A percentile compares a stretch with the other conserved stretches of the same genome.
phyloP scores from a whole-genome alignment of 305 asterid genomes.

The Lippia alba region DNA sequence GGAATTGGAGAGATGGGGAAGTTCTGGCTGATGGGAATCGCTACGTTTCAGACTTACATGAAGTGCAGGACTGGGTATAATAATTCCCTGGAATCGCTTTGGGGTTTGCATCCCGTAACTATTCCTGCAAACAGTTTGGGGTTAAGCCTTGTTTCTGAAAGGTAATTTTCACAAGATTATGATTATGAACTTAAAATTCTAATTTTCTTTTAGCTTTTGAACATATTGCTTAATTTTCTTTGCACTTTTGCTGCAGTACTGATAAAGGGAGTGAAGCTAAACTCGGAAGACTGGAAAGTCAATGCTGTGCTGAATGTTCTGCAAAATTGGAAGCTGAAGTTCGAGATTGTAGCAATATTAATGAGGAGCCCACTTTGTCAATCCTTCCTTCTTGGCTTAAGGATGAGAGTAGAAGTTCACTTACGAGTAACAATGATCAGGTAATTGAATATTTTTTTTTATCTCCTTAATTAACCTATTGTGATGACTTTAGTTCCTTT shows the following conservation, averaged over 20 bases:
- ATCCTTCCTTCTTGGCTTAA: slow-evolving; percentile 87
- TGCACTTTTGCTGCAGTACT: slow-evolving; percentile 24
- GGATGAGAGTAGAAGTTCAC: slow-evolving; percentile 55
- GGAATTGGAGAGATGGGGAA: slow-evolving; percentile 59
- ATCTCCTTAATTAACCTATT: background rate
- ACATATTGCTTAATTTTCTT: too few relatives aligned
- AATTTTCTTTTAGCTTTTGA: too few relatives aligned
- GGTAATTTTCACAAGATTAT: slow-evolving; percentile 39
- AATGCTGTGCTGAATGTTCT: slow-evolving; percentile 55
- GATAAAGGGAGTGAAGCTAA: slow-evolving; percentile 40
- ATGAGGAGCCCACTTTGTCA: slow-evolving; percentile 47
- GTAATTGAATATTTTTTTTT: slow-evolving; percentile 35
- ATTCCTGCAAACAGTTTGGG: slow-evolving; percentile 67
- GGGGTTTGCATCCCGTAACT: slow-evolving; percentile 83
- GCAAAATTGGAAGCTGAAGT: slow-evolving; percentile 55
- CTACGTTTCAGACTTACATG: slow-evolving; percentile 75
- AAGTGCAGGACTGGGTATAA: slow-evolving; percentile 69
- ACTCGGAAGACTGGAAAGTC: slow-evolving; percentile 38
- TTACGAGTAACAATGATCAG: slow-evolving; percentile 46
- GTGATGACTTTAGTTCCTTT: background rate
- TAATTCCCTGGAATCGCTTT: slow-evolving; percentile 66
- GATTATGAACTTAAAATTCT: too few relatives aligned
- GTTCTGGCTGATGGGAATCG: slow-evolving; percentile 85
- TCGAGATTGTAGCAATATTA: slow-evolving; percentile 7
- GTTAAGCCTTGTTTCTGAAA: slow-evolving; percentile 69